Percentiles rank a stretch among this genome's conserved stretches.
Evolutionary conservation across 2,329 filamentous ascomycete genomes (phyloP).

Genomic region (Nemania bipapillata): DNA sequence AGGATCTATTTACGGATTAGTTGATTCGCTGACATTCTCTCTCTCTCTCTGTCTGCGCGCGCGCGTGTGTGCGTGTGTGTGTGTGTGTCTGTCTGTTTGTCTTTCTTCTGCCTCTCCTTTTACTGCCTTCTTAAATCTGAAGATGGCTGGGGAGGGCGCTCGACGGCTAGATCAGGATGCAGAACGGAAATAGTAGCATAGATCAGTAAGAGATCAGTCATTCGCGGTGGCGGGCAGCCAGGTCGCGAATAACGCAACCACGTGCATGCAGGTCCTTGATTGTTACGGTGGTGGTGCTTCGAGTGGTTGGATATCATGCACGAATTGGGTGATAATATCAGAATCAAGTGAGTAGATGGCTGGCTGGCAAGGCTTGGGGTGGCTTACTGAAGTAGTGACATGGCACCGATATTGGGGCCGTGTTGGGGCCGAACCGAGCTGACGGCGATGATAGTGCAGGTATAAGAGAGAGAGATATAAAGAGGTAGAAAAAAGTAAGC

Average conservation of each 20-base stretch:
- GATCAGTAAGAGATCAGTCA: slow-evolving; percentile 13
- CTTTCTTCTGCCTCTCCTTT: not conserved
- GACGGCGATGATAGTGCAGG: slow-evolving; percentile 24
- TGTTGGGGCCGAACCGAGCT: slow-evolving; percentile 27
- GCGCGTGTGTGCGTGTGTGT: too few species aligned
- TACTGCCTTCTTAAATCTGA: not conserved
- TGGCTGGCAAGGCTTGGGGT: slow-evolving; percentile 18
- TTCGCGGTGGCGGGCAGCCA: slow-evolving; percentile 16
- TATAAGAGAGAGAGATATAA: too few species aligned
- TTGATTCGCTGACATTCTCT: not conserved
- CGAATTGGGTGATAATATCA: slow-evolving; percentile 20
- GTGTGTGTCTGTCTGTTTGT: too few species aligned
- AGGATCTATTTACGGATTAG: slow-evolving; percentile 62
- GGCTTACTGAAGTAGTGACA: slow-evolving; percentile 43
- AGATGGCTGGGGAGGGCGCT: slow-evolving; percentile 3
- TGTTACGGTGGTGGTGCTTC: slow-evolving; percentile 9
- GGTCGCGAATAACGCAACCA: slow-evolving; percentile 1
- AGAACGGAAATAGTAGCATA: slow-evolving; percentile 14
- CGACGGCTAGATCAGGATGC: not conserved
- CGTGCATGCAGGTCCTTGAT: not conserved
- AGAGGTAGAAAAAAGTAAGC: too few species aligned
- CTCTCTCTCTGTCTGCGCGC: too few species aligned
- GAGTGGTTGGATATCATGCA: slow-evolving; percentile 16
- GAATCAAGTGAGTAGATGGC: slow-evolving; percentile 12
- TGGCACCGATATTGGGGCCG: slow-evolving; percentile 23